Conservation (phyloP, 164 flowering plant species). For the Cinnamomum micranthum region DNA sequence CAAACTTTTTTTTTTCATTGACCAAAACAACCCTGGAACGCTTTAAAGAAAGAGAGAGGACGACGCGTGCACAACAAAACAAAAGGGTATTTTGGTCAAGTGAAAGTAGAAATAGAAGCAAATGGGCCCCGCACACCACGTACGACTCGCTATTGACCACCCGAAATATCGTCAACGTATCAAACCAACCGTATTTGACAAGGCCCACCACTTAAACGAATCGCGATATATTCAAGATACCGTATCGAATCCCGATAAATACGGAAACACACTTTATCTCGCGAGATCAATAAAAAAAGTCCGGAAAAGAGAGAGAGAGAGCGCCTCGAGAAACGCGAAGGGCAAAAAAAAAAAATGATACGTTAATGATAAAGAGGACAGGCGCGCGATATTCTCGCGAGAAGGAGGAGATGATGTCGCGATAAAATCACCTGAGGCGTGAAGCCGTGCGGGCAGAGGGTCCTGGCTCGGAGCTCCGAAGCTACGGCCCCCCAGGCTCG, state of each 20-base stretch:
- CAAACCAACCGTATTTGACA: background rate
- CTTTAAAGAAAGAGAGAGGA: background rate
- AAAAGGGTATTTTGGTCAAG: background rate
- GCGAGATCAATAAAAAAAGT: background rate
- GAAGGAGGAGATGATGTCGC: background rate
- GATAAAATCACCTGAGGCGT: constrained; percentile 60
- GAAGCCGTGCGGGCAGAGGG: constrained; percentile 38
- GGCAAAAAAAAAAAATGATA: background rate
- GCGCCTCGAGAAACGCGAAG: background rate
- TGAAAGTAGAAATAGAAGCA: background rate
- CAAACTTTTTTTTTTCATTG: background rate
- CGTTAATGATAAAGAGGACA: background rate
- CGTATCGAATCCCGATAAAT: background rate
- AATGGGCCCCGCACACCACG: background rate
- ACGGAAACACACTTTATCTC: background rate
- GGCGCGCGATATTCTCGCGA: background rate
- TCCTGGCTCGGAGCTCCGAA: constrained; percentile 66
- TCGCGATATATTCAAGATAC: background rate
- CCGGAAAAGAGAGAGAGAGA: too few species aligned
- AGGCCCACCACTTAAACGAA: background rate
- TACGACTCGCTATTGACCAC: background rate
- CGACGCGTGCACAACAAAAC: background rate
- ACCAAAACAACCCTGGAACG: background rate
- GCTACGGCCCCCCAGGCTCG: constrained; percentile 70
- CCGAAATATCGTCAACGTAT: background rate